These are phyloP conservation scores for Physcomitrium patens DNA, from an alignment of 225 moss, liverwort and hornwort species.

Conservation along the genomic window DNA sequence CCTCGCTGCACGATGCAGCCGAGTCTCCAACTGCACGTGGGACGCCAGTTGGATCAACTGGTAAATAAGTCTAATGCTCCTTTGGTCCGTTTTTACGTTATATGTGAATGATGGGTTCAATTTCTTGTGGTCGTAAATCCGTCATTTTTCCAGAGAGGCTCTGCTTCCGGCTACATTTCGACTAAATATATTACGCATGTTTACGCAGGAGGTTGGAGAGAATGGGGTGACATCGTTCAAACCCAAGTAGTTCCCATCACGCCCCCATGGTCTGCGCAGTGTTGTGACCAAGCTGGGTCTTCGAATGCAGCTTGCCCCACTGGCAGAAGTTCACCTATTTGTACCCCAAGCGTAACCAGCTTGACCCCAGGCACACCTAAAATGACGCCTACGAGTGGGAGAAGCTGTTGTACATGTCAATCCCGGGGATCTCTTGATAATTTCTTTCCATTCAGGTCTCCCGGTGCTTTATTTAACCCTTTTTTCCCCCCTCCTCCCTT, in stretches of 20 bases:
- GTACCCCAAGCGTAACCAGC: slow-evolving; percentile 41
- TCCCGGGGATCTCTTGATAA: slow-evolving; percentile 53
- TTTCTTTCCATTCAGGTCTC: slow-evolving; percentile 56
- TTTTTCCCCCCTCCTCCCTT: slow-evolving; percentile 76
- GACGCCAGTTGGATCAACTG: slow-evolving; percentile 66
- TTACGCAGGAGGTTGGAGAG: slow-evolving; percentile 81
- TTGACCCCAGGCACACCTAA: slow-evolving; percentile 46
- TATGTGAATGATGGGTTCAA: not conserved
- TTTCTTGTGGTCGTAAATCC: not conserved
- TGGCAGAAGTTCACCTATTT: slow-evolving; percentile 41
- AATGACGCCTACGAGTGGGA: slow-evolving; percentile 38
- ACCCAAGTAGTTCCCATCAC: slow-evolving; percentile 39
- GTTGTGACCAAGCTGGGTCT: slow-evolving; percentile 51
- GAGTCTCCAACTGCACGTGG: slow-evolving; percentile 63
- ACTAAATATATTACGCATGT: slow-evolving; percentile 4
- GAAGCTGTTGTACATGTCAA: slow-evolving; percentile 57
- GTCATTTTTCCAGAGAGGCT: not conserved
- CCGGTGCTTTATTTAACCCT: slow-evolving; percentile 72
- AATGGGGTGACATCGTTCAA: slow-evolving; percentile 68
- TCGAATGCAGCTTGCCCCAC: slow-evolving; percentile 37
- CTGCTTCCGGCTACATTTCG: not conserved
- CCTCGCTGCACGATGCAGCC: slow-evolving; percentile 41
- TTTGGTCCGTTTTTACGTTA: not conserved
- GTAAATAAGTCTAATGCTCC: slow-evolving; percentile 24
- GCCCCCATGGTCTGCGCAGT: slow-evolving; percentile 52